Conservation (phyloP, 139 green algal species). For the Nannochloris sp. region DNA sequence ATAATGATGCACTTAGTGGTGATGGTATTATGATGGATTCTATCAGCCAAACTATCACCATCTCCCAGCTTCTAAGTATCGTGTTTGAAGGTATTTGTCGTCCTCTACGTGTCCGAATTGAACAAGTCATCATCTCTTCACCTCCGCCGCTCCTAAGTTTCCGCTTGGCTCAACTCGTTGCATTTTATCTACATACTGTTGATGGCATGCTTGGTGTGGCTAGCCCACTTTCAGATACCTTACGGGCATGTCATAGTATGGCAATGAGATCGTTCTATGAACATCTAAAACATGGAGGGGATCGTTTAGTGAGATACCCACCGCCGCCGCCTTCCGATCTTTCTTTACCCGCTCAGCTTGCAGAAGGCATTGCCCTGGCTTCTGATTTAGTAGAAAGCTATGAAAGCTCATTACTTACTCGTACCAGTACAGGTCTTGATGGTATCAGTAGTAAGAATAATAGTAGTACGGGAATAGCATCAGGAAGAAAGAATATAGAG, state of each 20-base stretch:
- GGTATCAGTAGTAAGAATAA: no score
- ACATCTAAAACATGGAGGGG: conserved; percentile 50
- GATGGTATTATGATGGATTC: not conserved
- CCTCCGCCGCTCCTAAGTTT: conserved; percentile 72
- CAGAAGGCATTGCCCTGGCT: conserved; percentile 45
- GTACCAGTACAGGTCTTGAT: not conserved
- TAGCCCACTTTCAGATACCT: conserved; percentile 29
- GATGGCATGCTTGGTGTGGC: conserved; percentile 26
- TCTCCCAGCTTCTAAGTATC: conserved; percentile 69
- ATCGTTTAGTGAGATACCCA: conserved; percentile 59
- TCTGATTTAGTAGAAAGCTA: conserved; percentile 54
- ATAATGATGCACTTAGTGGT: not conserved
- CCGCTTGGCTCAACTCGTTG: conserved; percentile 68
- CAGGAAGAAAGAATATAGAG: not conserved
- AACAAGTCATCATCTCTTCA: conserved; percentile 75
- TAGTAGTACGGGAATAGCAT: conserved; percentile 1
- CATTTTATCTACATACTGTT: conserved; percentile 69
- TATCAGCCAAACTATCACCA: conserved; percentile 21
- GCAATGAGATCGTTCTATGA: conserved; percentile 57
- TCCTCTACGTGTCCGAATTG: conserved; percentile 74
- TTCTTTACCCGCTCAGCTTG: conserved; percentile 54
- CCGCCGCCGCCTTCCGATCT: conserved; percentile 58
- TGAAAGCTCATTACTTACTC: conserved; percentile 42
- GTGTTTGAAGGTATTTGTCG: conserved; percentile 92
- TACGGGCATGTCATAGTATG: conserved; percentile 32